Percentiles rank a stretch among this genome's conserved stretches.
Evolutionary conservation across 2,329 filamentous ascomycete species (phyloP).

Genomic region (Xylogone sp.): DNA sequence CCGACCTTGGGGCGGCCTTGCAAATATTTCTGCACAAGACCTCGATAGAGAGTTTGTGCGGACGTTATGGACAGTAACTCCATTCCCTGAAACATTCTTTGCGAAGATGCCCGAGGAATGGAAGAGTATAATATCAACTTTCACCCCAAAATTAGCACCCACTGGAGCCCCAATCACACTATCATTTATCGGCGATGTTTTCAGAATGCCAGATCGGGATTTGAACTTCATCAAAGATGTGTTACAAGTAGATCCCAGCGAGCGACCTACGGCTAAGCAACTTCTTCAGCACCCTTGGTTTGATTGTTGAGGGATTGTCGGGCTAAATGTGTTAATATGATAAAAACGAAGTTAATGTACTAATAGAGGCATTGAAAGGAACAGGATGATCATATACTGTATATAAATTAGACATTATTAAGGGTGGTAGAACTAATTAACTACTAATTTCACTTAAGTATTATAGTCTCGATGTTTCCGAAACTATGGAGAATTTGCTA

Average conservation of each 20-base stretch:
- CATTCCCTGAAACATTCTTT: slow-evolving; percentile 7
- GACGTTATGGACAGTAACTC: slow-evolving; percentile 5
- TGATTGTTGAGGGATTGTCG: neutral
- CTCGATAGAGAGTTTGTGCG: slow-evolving; percentile 7
- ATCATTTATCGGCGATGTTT: slow-evolving; percentile 6
- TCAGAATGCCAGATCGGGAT: slow-evolving; percentile 6
- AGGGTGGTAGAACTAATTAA: too few relatives aligned
- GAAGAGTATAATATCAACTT: slow-evolving; percentile 6
- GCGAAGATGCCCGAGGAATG: slow-evolving; percentile 1
- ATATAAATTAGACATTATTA: too few relatives aligned
- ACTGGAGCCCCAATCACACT: slow-evolving; percentile 7
- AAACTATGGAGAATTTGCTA: too few relatives aligned
- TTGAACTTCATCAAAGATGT: slow-evolving; percentile 7
- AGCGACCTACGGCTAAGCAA: slow-evolving; percentile 6
- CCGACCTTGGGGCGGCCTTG: slow-evolving; percentile 8
- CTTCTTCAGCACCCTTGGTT: slow-evolving; percentile 8
- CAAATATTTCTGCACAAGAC: slow-evolving; percentile 4
- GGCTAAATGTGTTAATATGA: too few relatives aligned
- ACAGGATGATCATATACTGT: too few relatives aligned
- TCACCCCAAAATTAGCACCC: slow-evolving; percentile 7
- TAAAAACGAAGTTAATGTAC: too few relatives aligned
- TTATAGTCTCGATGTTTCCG: too few relatives aligned
- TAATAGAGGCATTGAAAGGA: too few relatives aligned
- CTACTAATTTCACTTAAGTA: too few relatives aligned
- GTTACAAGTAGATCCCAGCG: slow-evolving; percentile 10